Percentiles rank a stretch among this genome's conserved stretches.
These are phyloP conservation scores for Pseudogymnoascus sp. DNA, from an alignment of 2,329 filamentous ascomycete genomes.

Conservation along the genomic window DNA sequence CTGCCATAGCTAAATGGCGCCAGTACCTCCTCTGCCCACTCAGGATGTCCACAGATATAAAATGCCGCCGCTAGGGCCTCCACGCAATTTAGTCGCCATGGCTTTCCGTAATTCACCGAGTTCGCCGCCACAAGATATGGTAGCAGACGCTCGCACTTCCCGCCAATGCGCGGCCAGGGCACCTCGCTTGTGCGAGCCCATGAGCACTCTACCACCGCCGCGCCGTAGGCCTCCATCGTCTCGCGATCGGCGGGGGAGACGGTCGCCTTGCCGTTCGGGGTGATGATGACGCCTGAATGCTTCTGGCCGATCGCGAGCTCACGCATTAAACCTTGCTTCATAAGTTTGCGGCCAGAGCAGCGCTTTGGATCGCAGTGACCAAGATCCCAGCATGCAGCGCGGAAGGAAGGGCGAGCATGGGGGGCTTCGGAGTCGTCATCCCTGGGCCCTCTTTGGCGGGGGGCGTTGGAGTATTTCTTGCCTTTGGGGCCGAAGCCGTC, in stretches of 20 bases:
- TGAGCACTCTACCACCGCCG: conserved; percentile 92
- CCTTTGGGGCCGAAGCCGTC: conserved; percentile 60
- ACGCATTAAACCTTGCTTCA: conserved; percentile 87
- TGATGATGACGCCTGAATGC: conserved; percentile 85
- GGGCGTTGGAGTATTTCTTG: conserved; percentile 57
- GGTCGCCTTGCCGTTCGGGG: conserved; percentile 82
- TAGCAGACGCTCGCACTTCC: conserved; percentile 81
- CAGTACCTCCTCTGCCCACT: conserved; percentile 82
- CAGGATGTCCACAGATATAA: conserved; percentile 80
- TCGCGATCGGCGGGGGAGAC: conserved; percentile 76
- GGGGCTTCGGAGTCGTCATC: conserved; percentile 31
- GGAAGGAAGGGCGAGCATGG: conserved; percentile 52
- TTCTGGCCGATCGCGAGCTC: conserved; percentile 87
- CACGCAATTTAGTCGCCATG: conserved; percentile 90
- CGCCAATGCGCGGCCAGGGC: conserved; percentile 83
- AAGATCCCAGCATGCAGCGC: conserved; percentile 95
- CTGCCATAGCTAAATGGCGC: conserved; percentile 80
- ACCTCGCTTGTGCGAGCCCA: conserved; percentile 92
- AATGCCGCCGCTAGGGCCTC: conserved; percentile 91
- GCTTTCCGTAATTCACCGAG: conserved; percentile 92
- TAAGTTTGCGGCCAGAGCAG: conserved; percentile 91
- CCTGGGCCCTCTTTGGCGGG: conserved; percentile 46
- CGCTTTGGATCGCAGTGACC: conserved; percentile 96
- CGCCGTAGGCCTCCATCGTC: conserved; percentile 78
- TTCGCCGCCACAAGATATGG: conserved; percentile 96